Evolutionary conservation across 352 stramenopile species (phyloP).

Genomic region (Pythium folliculosum): DNA sequence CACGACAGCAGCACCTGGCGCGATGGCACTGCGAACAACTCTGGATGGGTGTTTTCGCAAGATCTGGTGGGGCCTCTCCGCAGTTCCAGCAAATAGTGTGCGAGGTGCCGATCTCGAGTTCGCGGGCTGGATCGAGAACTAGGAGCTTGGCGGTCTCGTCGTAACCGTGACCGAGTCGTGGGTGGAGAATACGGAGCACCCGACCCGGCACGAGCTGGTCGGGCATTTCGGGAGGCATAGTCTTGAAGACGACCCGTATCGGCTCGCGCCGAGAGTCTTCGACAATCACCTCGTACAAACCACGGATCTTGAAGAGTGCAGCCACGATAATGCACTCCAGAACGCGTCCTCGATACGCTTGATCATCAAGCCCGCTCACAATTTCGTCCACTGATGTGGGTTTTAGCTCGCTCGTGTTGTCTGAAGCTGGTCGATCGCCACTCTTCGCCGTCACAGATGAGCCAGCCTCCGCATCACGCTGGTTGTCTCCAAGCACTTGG

Average conservation of each 20-base stretch:
- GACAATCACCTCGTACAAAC: background rate
- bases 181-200: background rate
- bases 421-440: too few relatives aligned
- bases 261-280: background rate
- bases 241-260: background rate
- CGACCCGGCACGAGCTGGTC: background rate
- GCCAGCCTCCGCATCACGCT: too few relatives aligned
- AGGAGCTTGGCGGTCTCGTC: background rate
- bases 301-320: too few relatives aligned
- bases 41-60: background rate
- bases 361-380: too few relatives aligned
- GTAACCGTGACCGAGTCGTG: background rate
- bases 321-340: too few relatives aligned
- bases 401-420: too few relatives aligned
- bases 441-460: too few relatives aligned
- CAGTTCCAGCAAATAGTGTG: slow-evolving; percentile 17
- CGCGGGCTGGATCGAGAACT: background rate
- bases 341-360: too few relatives aligned
- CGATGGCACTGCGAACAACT: slow-evolving; percentile 14
- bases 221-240: background rate
- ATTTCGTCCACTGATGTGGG: background rate
- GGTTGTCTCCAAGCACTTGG: background rate
- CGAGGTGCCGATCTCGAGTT: background rate
- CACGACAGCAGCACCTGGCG: slow-evolving; percentile 15
- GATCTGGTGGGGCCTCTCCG: background rate